Evolutionary conservation across 2,329 filamentous ascomycete genomes (phyloP).

Genomic region (Fusarium paranaense): DNA sequence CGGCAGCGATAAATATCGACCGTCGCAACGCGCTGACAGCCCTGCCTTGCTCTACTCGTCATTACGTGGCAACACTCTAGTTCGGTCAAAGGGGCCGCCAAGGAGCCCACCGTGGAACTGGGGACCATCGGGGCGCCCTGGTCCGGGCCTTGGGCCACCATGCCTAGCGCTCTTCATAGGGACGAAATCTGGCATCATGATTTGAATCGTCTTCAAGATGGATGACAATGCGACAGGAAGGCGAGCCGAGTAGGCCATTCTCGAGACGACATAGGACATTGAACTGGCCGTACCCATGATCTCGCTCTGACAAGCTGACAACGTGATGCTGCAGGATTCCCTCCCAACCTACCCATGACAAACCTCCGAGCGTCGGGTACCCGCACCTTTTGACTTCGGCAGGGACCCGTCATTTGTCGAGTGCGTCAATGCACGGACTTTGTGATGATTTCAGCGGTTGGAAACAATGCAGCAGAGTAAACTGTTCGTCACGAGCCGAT

Average conservation of each 20-base stretch:
- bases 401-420: constrained; percentile 29
- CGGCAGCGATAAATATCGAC: constrained; percentile 18
- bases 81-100: constrained; percentile 45
- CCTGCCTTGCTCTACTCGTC: constrained; percentile 33
- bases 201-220: constrained; percentile 3
- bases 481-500: not conserved
- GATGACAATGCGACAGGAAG: constrained; percentile 4
- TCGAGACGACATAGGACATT: not conserved
- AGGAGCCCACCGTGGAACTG: constrained; percentile 35
- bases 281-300: not conserved
- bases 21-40: constrained; percentile 24
- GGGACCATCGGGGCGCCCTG: constrained; percentile 36
- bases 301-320: constrained; percentile 4
- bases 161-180: constrained; percentile 7
- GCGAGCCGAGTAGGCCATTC: not conserved
- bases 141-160: constrained; percentile 27
- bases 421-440: constrained; percentile 35
- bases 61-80: constrained; percentile 47
- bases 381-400: constrained; percentile 35
- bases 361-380: constrained; percentile 37
- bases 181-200: constrained; percentile 7
- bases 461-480: not conserved
- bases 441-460: constrained; percentile 29
- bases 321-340: constrained; percentile 23
- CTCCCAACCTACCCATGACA: constrained; percentile 23